Evolutionary conservation across 139 green algal genomes (phyloP).

Genomic region (Marvania coccoides): DNA sequence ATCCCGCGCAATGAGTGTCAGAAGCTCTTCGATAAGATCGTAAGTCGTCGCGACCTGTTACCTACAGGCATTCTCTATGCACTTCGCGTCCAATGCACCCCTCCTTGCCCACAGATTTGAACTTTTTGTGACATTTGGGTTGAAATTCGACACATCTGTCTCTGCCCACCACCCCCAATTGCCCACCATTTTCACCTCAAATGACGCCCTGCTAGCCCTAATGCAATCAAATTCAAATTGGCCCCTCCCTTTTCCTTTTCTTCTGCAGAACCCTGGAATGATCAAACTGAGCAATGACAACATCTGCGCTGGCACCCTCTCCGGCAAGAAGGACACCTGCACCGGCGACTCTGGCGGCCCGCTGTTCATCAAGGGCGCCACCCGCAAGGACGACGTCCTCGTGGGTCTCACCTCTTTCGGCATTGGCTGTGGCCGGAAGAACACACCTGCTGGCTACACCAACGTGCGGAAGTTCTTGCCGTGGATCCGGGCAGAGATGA

Average conservation of each 20-base stretch:
- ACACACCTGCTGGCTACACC: constrained; percentile 1
- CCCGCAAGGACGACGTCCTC: constrained; percentile 1
- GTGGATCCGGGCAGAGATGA: background rate
- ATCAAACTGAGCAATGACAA: background rate
- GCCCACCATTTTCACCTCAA: too few species aligned
- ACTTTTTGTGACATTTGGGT: too few species aligned
- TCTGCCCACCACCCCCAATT: too few species aligned
- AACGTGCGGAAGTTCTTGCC: background rate
- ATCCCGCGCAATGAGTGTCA: background rate
- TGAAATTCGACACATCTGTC: too few species aligned
- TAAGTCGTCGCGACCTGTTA: too few species aligned
- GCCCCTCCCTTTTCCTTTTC: too few species aligned
- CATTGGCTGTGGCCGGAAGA: constrained; percentile 4
- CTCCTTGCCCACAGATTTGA: too few species aligned
- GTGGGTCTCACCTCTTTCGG: constrained; percentile 9
- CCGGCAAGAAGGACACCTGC: background rate
- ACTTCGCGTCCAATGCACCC: too few species aligned
- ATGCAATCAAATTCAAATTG: too few species aligned
- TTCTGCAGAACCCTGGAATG: background rate
- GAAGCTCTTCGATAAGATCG: constrained; percentile 3
- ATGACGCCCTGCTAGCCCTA: too few species aligned
- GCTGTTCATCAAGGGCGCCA: background rate
- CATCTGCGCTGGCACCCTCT: background rate
- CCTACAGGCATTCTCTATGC: too few species aligned
- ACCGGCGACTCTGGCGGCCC: constrained; percentile 3